Conservation (phyloP, 2,329 filamentous ascomycete species). For the Cordyceps tenuipes region DNA sequence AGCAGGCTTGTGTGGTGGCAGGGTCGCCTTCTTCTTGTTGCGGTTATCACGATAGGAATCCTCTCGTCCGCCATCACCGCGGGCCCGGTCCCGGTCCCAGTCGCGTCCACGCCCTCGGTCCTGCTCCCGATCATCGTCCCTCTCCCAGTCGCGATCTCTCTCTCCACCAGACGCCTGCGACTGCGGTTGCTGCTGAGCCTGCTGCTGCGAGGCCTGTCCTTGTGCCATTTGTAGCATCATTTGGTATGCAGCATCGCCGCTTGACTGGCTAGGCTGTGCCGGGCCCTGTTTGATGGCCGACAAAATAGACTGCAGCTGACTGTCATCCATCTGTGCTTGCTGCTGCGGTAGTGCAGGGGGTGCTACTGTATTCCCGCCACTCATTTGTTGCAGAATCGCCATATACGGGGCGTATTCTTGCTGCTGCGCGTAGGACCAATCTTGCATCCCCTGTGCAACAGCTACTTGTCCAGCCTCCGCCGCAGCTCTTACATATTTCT, state of each 20-base stretch:
- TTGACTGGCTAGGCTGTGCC: constrained; percentile 17
- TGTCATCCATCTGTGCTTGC: constrained; percentile 26
- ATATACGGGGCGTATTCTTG: constrained; percentile 35
- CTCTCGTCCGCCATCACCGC: constrained; percentile 24
- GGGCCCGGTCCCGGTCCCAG: constrained; percentile 27
- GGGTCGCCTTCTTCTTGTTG: constrained; percentile 34
- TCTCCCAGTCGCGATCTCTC: constrained; percentile 20
- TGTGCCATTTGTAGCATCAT: constrained; percentile 34
- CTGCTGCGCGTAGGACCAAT: constrained; percentile 34
- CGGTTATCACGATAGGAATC: constrained; percentile 28
- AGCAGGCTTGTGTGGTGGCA: constrained; percentile 33
- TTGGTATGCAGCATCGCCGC: constrained; percentile 18
- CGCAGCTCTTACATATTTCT: constrained; percentile 27
- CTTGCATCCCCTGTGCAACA: constrained; percentile 29
- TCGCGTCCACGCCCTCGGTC: constrained; percentile 16
- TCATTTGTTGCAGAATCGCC: constrained; percentile 34
- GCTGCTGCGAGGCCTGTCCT: constrained; percentile 29
- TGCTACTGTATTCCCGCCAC: constrained; percentile 20
- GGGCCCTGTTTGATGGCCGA: constrained; percentile 33
- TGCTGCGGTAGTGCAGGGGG: constrained; percentile 16
- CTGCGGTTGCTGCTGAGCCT: constrained; percentile 5
- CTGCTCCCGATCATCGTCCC: constrained; percentile 14
- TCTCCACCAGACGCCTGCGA: constrained; percentile 15
- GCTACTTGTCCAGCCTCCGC: constrained; percentile 23
- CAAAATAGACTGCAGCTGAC: constrained; percentile 36